Evolutionary conservation across 2,329 filamentous ascomycete species (phyloP), one percentile per base, ranked within the genome.

Genomic region (Orbilia brochopaga): DNA sequence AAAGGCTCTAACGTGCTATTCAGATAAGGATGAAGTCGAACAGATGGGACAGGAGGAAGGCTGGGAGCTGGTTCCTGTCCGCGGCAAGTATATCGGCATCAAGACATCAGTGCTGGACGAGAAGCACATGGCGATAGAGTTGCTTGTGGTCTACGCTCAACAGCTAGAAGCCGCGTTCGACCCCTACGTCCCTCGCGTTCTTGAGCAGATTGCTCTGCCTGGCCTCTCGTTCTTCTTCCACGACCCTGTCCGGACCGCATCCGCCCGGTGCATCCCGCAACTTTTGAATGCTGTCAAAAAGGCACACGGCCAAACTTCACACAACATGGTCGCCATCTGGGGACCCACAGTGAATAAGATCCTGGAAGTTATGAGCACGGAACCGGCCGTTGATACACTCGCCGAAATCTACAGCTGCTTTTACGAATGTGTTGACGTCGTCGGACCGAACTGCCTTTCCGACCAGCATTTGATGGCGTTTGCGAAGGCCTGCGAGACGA

Each of bases 381-480:
- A 99, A 81, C 93, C 94, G 19, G 92, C 92, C 0, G 92, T 99
- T 69, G 94, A 99, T 77, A 96, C 94, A 0, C 85, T 99, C 52
- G 93, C 94, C 1, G 94, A 97, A 81, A 97, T 99, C 91, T 99
- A 97, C 81, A 93, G 97, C 80, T 99, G 94, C 83, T 99, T 99
- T 83, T 99, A 99, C 80, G 94, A 99, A 80, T 96, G 91, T 24
- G 88, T 99, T 6, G 93, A 97, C 81, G 92, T 97, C 21, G 86
- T 96, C 75, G 93, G 93, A 69, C 91, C 90, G 80, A 87, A 90
- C 76, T 93, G 89, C 78, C 84, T 99, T 52, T 90, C 85, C 4
- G 83, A 84, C 42, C 84, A 88, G 42, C 90, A 96, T 79, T 92
- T 99, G 89, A 83, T 84, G 65, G 86, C 87, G 50, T 99, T 97